Evolutionary conservation across 805 yeast genomes (phyloP).

Genomic region (Teunomyces kruisii): DNA sequence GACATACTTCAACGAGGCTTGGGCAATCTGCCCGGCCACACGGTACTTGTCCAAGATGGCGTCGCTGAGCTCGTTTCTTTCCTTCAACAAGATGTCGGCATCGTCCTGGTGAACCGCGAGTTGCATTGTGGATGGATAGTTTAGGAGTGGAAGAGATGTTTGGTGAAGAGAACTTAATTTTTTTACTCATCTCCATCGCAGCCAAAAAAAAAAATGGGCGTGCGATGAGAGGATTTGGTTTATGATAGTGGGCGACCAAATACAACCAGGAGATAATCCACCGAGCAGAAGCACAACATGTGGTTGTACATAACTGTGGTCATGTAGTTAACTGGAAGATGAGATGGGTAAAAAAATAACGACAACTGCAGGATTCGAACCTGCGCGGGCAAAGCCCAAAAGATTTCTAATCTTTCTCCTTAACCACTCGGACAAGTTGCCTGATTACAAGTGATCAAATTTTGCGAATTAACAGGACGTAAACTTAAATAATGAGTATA

Average conservation of each 20-base stretch:
- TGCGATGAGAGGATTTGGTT: background rate
- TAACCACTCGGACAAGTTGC: constrained; percentile 63
- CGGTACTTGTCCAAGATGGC: constrained; percentile 77
- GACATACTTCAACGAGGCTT: constrained; percentile 72
- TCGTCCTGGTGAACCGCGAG: constrained; percentile 75
- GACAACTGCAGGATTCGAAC: constrained; percentile 76
- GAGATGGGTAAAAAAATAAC: constrained; percentile 31
- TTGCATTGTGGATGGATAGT: constrained; percentile 49
- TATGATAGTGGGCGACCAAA: too few relatives aligned
- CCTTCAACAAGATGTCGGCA: constrained; percentile 67
- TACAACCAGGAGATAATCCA: too few relatives aligned
- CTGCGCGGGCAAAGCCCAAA: constrained; percentile 39
- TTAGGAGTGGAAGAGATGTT: background rate
- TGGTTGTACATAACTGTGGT: too few relatives aligned
- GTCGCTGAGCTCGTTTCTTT: constrained; percentile 65
- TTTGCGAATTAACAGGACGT: too few relatives aligned
- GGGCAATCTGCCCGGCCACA: constrained; percentile 85
- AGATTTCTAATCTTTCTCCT: constrained; percentile 55
- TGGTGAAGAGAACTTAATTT: constrained; percentile 3
- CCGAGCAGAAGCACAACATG: too few relatives aligned
- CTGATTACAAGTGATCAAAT: constrained; percentile 7
- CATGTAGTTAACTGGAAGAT: background rate
- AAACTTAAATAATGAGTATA: too few relatives aligned
- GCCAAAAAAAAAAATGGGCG: constrained; percentile 1
- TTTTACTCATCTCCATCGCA: constrained; percentile 4